Evolutionary conservation across 1,284 basidiomycete species (phyloP).

Genomic region (Cryptococcus hybrid): DNA sequence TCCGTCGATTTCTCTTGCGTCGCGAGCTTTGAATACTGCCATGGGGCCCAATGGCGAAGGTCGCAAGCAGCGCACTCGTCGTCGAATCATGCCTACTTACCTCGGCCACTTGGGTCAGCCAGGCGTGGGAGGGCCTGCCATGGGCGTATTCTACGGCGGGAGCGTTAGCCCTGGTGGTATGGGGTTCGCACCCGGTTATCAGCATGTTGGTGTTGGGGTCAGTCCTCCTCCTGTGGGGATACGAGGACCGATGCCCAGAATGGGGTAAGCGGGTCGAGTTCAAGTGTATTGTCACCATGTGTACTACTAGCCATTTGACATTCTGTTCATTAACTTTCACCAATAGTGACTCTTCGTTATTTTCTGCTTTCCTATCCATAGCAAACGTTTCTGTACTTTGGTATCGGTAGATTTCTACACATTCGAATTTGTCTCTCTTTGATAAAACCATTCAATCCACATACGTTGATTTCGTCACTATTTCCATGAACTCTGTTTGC

Average conservation of each 20-base stretch:
- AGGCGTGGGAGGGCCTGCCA: constrained; percentile 41
- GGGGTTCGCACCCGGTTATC: neutral
- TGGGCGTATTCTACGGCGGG: constrained; percentile 32
- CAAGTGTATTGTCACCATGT: neutral
- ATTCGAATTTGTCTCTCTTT: constrained; percentile 4
- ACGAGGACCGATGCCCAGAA: constrained; percentile 14
- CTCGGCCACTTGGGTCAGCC: constrained; percentile 43
- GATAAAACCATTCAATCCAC: neutral
- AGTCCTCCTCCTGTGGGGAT: constrained; percentile 5
- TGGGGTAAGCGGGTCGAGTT: constrained; percentile 4
- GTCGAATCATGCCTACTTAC: constrained; percentile 48
- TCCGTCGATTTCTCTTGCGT: constrained; percentile 43
- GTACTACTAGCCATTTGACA: neutral
- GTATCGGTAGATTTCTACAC: neutral
- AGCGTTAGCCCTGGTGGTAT: constrained; percentile 1
- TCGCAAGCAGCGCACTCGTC: constrained; percentile 38
- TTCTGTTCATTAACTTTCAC: neutral
- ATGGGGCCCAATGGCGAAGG: constrained; percentile 28
- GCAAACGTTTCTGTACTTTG: neutral
- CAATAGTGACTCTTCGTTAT: neutral
- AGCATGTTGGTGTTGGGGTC: constrained; percentile 11
- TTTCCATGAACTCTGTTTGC: neutral
- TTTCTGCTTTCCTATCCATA: neutral
- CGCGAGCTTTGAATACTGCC: constrained; percentile 38
- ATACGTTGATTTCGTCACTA: neutral